Evolutionary conservation across 768 basidiomycete species (phyloP), one percentile per base, ranked within the genome.

Genomic region (Naganishia onofrii): DNA sequence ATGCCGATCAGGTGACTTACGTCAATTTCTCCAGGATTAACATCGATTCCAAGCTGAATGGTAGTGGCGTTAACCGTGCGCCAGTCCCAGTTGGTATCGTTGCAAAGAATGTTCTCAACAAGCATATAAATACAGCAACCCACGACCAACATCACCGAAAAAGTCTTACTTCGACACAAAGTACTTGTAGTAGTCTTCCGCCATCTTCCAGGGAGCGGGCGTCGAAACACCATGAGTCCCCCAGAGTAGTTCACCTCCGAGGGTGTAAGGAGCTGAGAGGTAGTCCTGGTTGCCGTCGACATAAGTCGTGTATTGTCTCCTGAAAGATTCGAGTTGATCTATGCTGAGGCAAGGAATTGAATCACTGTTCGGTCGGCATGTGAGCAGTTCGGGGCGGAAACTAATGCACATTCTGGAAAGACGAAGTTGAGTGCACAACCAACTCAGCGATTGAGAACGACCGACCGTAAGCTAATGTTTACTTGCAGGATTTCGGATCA

Each of bases 31-130:
- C 57, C 34, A 9, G 57, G 57, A 15, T 58, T 58, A 19, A 38
- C 9, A 58, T 58, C 34, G 19, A 34, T 58, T 13, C 57, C 57
- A 0, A 58, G 57, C 34, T 58, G 57, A 38, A 58, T 36, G 6
- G 57, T 58, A 10, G 34, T 38, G 3, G 57, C 57, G 57, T 58
- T 38, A 19, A 58, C 21, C n/a, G 57, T 58, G 4, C 7, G 13
- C 57, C 57, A 58, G 29, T 58, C 57, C 57, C 57, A 58, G 55
- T 56, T 56, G 29, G 55, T 56, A 56, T 56, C 55, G 55, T 29
- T 56, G 32, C 12, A 56, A 9, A 6, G n/a, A n/a, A 8, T 1
- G 8, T 12, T 1, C 28, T 6, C 32, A 15, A 6, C 19, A 29
- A 7, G 55, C 32, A 56, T 42, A 17, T 42, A 2, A 42, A 42